These are phyloP conservation scores for Tetrapisispora namnaoensis DNA, from an alignment of 805 yeast genomes.

Conservation along the genomic window DNA sequence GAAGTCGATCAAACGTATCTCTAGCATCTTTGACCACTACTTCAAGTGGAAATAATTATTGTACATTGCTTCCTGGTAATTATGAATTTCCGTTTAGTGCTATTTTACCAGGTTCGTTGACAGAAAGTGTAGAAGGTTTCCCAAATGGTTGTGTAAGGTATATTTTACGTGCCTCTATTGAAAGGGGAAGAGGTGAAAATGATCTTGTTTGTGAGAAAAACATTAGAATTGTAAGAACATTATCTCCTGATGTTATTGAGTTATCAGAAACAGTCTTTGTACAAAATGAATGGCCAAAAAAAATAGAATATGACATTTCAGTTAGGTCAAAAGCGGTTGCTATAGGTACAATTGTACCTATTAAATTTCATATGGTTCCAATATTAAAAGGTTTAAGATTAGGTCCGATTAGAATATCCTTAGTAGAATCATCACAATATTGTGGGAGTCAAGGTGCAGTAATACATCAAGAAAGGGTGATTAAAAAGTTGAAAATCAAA, in stretches of 20 bases:
- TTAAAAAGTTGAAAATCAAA: constrained; percentile 42
- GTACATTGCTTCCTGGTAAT: constrained; percentile 57
- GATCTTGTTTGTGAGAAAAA: constrained; percentile 59
- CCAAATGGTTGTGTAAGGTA: constrained; percentile 70
- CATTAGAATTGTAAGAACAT: constrained; percentile 72
- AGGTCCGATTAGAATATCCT: constrained; percentile 59
- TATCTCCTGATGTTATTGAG: constrained; percentile 81
- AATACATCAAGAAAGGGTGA: constrained; percentile 51
- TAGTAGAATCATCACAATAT: constrained; percentile 59
- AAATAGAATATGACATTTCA: constrained; percentile 80
- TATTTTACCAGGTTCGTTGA: constrained; percentile 70
- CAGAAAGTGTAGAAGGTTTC: constrained; percentile 85
- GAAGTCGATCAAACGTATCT: constrained; percentile 15
- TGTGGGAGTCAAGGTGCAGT: constrained; percentile 50
- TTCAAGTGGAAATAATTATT: constrained; percentile 19
- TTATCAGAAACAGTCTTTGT: constrained; percentile 86
- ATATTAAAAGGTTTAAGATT: constrained; percentile 67
- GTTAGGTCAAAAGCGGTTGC: constrained; percentile 86
- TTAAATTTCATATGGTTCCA: constrained; percentile 67
- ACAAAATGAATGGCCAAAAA: constrained; percentile 91
- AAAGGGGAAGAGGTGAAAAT: constrained; percentile 67
- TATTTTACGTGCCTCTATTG: constrained; percentile 68
- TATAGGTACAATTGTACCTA: constrained; percentile 68
- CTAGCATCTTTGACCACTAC: constrained; percentile 25
- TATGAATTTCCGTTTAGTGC: constrained; percentile 87